Conservation (phyloP, 352 stramenopile species). For the Phytophthora pisi region DNA sequence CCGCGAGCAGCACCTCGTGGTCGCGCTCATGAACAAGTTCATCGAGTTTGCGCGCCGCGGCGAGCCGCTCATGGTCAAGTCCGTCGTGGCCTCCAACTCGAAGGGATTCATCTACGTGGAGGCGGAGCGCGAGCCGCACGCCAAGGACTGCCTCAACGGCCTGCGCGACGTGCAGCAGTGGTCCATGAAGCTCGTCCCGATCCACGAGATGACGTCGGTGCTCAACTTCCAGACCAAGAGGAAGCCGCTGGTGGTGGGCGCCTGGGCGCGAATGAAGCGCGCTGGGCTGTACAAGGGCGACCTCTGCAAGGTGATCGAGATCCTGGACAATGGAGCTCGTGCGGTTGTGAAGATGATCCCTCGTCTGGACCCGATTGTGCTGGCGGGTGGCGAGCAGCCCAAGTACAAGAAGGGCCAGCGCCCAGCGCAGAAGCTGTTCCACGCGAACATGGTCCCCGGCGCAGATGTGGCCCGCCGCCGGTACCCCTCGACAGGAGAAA, state of each 20-base stretch:
- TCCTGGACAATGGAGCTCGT: slow-evolving; percentile 84
- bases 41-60: slow-evolving; percentile 85
- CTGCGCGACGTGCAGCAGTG: slow-evolving; percentile 87
- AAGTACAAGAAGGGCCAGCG: slow-evolving; percentile 92
- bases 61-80: slow-evolving; percentile 87
- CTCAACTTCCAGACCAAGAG: slow-evolving; percentile 85
- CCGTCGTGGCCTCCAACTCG: slow-evolving; percentile 85
- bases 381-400: slow-evolving; percentile 73
- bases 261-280: slow-evolving; percentile 88
- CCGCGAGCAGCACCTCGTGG: slow-evolving; percentile 85
- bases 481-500: slow-evolving; percentile 75
- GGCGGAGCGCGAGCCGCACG: slow-evolving; percentile 84
- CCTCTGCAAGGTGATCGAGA: slow-evolving; percentile 88
- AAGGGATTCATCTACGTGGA: slow-evolving; percentile 92
- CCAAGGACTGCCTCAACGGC: slow-evolving; percentile 84
- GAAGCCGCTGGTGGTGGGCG: slow-evolving; percentile 78
- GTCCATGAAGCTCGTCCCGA: slow-evolving; percentile 89
- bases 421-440: slow-evolving; percentile 87
- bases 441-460: slow-evolving; percentile 66
- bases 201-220: slow-evolving; percentile 92
- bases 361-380: slow-evolving; percentile 75
- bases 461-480: slow-evolving; percentile 70
- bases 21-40: slow-evolving; percentile 92
- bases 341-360: slow-evolving; percentile 89
- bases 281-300: slow-evolving; percentile 89